Base-by-base conservation (phyloP, 768 basidiomycete species). In the Serendipita sp. region DNA sequence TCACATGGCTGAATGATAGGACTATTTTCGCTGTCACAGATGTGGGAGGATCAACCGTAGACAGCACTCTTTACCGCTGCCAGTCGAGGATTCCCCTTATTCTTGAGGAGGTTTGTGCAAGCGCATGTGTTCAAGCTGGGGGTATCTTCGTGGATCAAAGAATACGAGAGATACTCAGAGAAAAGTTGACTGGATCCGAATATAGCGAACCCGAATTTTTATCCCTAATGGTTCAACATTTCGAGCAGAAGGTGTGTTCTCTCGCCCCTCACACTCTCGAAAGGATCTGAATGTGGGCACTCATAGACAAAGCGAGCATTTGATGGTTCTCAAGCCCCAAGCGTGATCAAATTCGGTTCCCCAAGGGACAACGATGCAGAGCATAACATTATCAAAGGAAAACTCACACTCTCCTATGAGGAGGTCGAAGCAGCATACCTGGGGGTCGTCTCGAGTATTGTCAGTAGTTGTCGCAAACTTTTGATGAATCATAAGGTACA, bases 31-130 rank as follows among this genome's bases (percentile, higher is more conserved):
- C 48, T 26, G 9, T 9, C 14, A 24, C 26, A 9, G 48, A 51
- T 51, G 48, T 26, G 16, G 48, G 48, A 9, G 62, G 62, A 3
- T 53, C 48, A 5, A 62, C 62, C 4, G 43, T 48, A 13, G 62
- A 62, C 26, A 62, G 44, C 9, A 62, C 62, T 1, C 20, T 62
- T 17, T 62, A 62, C 30, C 3, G 31, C 3, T 62, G 62, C 48
- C 48, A 28, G 13, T 28, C 45, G 3, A 7, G 34, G 13, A 28
- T 26, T 11, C 62, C 62, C 4, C 43, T 62, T 7, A 22, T 16
- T n/a, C 48, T 62, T 3, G 62, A 62, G 26, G 62, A 62, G 33
- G 62, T 42, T 1, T 50, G 44, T 31, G 43, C 48, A 48, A 62
- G 42, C 53, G 62, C 38, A 48, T 62, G 17, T 48, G 53, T 17